A percentile compares a stretch with the other conserved stretches of the same genome.
phyloP scores from a whole-genome alignment of 148 eudicot species.

The Rhododendron simsii region DNA sequence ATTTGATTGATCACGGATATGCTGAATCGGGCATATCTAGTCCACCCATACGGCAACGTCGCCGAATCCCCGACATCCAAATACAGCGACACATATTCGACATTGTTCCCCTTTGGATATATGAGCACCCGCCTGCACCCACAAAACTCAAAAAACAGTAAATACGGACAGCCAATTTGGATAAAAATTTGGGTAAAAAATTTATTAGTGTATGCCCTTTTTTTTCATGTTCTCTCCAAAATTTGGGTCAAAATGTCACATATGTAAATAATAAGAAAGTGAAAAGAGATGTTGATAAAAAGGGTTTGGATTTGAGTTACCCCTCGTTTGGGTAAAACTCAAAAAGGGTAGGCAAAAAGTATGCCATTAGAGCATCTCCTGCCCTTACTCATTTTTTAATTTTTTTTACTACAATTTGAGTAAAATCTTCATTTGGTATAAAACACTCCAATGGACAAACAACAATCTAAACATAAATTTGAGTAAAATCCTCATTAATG shows the following conservation, averaged over 20 bases:
- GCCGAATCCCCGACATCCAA: slow-evolving; percentile 37
- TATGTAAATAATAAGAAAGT: not conserved
- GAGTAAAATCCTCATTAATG: not conserved
- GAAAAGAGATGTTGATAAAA: not conserved
- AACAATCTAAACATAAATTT: not conserved
- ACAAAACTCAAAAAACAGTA: not conserved
- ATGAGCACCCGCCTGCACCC: slow-evolving; percentile 26
- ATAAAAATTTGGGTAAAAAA: not conserved
- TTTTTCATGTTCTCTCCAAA: no score
- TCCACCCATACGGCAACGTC: slow-evolving; percentile 46
- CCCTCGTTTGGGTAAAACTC: not conserved
- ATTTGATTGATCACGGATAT: slow-evolving; percentile 39
- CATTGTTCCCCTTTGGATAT: slow-evolving; percentile 36
- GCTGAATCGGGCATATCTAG: slow-evolving; percentile 39
- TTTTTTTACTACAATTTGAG: not conserved
- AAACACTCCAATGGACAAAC: not conserved
- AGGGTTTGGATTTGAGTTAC: not conserved
- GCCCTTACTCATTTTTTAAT: not conserved
- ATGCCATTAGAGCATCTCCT: not conserved
- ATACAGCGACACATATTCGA: slow-evolving; percentile 42
- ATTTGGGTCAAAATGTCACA: not conserved
- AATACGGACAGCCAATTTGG: not conserved
- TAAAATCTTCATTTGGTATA: not conserved
- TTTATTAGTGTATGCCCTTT: not conserved
- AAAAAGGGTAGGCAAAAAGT: not conserved